phyloP scores from a whole-genome alignment of 345 rosid genomes.

The Eucalyptus melliodora region DNA sequence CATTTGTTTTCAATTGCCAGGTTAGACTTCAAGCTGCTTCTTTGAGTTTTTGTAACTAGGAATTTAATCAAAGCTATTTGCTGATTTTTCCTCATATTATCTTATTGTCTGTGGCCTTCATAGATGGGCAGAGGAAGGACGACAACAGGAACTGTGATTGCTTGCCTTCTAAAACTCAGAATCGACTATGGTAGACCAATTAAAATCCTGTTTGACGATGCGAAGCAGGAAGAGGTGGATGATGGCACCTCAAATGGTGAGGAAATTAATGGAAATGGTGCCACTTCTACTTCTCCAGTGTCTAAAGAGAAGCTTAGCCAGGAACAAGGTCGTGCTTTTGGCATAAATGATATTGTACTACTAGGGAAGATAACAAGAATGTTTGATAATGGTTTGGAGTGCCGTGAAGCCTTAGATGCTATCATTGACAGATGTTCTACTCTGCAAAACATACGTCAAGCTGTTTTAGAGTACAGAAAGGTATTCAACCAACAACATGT shows the following conservation, averaged over 20 bases:
- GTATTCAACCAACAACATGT: constrained; percentile 83
- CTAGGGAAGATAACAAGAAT: constrained; percentile 89
- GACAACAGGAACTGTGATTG: constrained; percentile 95
- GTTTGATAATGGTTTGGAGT: constrained; percentile 84
- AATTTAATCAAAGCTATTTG: neutral
- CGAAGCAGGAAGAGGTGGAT: constrained; percentile 56
- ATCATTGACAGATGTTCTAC: constrained; percentile 94
- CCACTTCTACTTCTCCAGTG: constrained; percentile 14
- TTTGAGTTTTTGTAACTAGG: neutral
- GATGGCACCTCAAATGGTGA: constrained; percentile 86
- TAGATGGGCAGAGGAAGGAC: constrained; percentile 99
- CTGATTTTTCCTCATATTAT: neutral
- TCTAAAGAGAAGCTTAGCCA: constrained; percentile 15
- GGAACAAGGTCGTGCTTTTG: constrained; percentile 60
- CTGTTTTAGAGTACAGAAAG: constrained; percentile 80
- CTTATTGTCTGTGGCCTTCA: neutral
- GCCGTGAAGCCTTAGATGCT: constrained; percentile 89
- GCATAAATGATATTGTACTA: constrained; percentile 80
- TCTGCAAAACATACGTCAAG: constrained; percentile 89
- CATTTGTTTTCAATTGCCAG: constrained; percentile 98
- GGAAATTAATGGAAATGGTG: constrained; percentile 45
- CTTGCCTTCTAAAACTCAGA: constrained; percentile 89
- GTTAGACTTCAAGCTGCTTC: constrained; percentile 11
- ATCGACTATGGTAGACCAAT: constrained; percentile 83
- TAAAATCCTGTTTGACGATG: constrained; percentile 45